Base-by-base conservation (phyloP, 148 eudicot genomes). In the Polygonum aviculare region DNA sequence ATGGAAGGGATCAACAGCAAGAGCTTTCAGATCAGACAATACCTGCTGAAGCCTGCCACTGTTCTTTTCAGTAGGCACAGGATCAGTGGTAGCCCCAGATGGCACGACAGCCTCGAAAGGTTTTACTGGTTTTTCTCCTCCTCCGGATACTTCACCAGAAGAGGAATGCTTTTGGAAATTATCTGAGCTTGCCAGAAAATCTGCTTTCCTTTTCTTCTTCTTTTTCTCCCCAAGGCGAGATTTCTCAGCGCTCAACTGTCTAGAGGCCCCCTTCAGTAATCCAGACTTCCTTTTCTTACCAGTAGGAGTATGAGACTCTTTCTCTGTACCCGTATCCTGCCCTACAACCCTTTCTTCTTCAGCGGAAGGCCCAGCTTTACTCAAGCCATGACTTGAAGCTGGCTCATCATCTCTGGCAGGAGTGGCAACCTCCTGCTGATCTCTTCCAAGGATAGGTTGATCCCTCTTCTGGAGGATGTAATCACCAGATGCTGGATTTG, bases 1-100 rank as follows among this genome's bases (percentile, higher is more conserved):
- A 81, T 88, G 82, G 74, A 83, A 86, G 18, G 91, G 88, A 71
- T 89, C 76, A 26, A 88, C 84, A 40, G 98, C 97, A 82, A 93
- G 94, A 75, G 82, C 82, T 2, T 77, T 86, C 76, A 93, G 75
- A 79, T 85, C 92, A 77, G 74, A 54, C 71, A 93, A 79, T 73
- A 90, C 79, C 38, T 83, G 81, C 22, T 77, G 79, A 74, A 91
- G 82, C 60, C 89, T 85, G 22, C 69, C 73, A 36, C 76, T 79
- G 21, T 21, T 51, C 40, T 77, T 78, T 62, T 60, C 84, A 51
- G 48, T 77, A 75, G 72, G 21, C 44, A 67, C 3, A 67, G n/a
- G 21, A 67, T 67, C 44, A 36, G 19, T 15, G 45, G 4, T 16
- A 10, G 14, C 69, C 69, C 38, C 75, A 21, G 39, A 14, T 75